phyloP scores from a whole-genome alignment of 768 basidiomycete genomes.

The Russula lepida region DNA sequence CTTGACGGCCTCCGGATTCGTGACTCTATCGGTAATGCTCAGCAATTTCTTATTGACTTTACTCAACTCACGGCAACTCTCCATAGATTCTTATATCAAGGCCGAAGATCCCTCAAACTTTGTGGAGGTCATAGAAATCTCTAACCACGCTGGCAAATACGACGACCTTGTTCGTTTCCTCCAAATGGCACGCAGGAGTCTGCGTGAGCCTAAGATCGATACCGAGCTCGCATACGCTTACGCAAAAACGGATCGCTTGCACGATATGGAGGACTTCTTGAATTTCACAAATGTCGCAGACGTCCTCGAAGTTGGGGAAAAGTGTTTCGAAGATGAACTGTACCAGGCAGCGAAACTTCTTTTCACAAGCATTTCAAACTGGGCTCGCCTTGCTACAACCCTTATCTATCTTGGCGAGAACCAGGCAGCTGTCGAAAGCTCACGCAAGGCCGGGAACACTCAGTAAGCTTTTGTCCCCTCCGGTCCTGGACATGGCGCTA shows the following conservation, averaged over 20 bases:
- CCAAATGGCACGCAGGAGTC: conserved; percentile 96
- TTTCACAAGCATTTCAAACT: conserved; percentile 96
- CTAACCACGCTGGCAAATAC: conserved; percentile 85
- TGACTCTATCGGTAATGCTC: conserved; percentile 77
- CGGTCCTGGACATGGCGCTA: conserved; percentile 10
- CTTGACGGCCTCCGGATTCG: conserved; percentile 97
- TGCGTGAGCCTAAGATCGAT: conserved; percentile 96
- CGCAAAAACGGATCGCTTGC: conserved; percentile 93
- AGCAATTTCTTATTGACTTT: conserved; percentile 1
- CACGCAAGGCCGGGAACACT: conserved; percentile 98
- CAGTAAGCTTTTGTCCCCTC: conserved; percentile 43
- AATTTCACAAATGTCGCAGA: conserved; percentile 98
- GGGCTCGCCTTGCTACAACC: conserved; percentile 96
- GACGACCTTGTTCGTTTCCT: conserved; percentile 94
- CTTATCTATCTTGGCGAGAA: conserved; percentile 98
- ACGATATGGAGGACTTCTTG: conserved; percentile 99
- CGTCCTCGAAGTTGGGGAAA: conserved; percentile 93
- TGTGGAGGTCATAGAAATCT: conserved; percentile 91
- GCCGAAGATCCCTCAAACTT: conserved; percentile 93
- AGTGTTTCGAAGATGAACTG: conserved; percentile 96
- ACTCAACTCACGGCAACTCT: not conserved
- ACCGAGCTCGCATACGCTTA: conserved; percentile 98
- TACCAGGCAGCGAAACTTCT: conserved; percentile 96
- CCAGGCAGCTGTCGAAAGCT: conserved; percentile 96
- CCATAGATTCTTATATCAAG: conserved; percentile 91